Base-by-base conservation (phyloP, 192 early-diverging fungal genomes). In the Pilobolus umbonatus region DNA sequence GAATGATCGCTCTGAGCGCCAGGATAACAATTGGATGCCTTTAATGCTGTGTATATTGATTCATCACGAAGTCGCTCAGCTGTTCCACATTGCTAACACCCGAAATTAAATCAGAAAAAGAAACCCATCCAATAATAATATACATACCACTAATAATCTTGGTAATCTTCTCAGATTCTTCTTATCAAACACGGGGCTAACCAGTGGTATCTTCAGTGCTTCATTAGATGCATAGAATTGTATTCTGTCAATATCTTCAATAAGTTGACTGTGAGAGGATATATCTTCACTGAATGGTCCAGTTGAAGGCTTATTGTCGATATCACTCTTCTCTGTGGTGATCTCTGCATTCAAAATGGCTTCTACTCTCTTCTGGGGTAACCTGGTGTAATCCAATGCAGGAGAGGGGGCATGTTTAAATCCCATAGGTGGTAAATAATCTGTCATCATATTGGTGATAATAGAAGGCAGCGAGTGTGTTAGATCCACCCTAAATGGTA, bases 1-100 rank as follows among this genome's bases (percentile, higher is more conserved):
- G 40, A 9, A 8, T 8, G 14, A 12, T 53, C 19, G 14, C 19
- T 42, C 6, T 9, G 4, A 14, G 29, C 32, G 14, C 38, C 57
- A n/a, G 50, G 49, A 32, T 21, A 53, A 29, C 11, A 24, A 17
- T 64, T 26, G 1, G 67, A 47, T 44, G 65, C 73, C 52, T 73
- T 68, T 46, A 63, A 54, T n/a, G 65, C 62, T 52, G 72, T 62
- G 21, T 74, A 75, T 50, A 81, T 68, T 15, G 63, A 26, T 52
- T 81, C 80, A 54, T 81, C 80, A 14, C 74, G 55, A 9, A 78
- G 43, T 51, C 71, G 49, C 45, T 81, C 76, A 1, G 68, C 72
- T 32, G 67, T 57, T 11, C 80, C 80, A 5, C 66, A 52, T 57
- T 75, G 71, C 74, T 76, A 39, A 19, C 12, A 22, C 36, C 47